These are phyloP conservation scores for Suillus variegatus DNA, from an alignment of 768 basidiomycete genomes.

Conservation along the genomic window DNA sequence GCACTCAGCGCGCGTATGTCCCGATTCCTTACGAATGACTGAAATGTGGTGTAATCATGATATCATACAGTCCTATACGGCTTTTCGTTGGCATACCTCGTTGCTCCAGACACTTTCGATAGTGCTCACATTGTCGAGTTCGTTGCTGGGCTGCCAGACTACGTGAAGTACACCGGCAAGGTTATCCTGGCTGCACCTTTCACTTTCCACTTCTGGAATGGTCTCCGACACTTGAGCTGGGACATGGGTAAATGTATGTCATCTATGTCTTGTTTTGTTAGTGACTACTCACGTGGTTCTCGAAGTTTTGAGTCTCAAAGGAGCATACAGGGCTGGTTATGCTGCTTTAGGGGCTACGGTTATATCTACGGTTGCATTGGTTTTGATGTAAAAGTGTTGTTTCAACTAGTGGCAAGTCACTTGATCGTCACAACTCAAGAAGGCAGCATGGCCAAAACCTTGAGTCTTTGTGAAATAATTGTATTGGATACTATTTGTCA, in stretches of 20 bases:
- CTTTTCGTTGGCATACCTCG: slow-evolving; percentile 83
- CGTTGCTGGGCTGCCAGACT: slow-evolving; percentile 70
- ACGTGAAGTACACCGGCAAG: slow-evolving; percentile 77
- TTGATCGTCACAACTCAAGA: background rate
- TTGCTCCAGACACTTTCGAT: slow-evolving; percentile 79
- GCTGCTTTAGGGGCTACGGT: slow-evolving; percentile 80
- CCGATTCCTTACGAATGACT: background rate
- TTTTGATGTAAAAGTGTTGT: slow-evolving; percentile 41
- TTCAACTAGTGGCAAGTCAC: background rate
- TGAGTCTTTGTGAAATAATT: background rate
- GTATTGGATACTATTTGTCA: background rate
- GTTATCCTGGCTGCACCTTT: slow-evolving; percentile 82
- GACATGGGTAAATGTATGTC: slow-evolving; percentile 85
- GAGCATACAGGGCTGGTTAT: slow-evolving; percentile 81
- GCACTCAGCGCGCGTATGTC: slow-evolving; percentile 76
- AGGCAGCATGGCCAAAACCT: background rate
- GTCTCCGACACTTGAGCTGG: slow-evolving; percentile 89
- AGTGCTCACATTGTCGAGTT: slow-evolving; percentile 75
- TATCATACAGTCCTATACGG: slow-evolving; percentile 74
- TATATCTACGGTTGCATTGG: slow-evolving; percentile 69
- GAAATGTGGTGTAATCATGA: slow-evolving; percentile 5
- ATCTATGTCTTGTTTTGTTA: background rate
- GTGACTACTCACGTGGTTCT: slow-evolving; percentile 5
- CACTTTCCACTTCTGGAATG: slow-evolving; percentile 89
- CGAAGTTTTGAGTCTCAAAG: slow-evolving; percentile 78